Evolutionary conservation across 495 filamentous ascomycete genomes (phyloP).

Genomic region (Aspergillus ostianus): DNA sequence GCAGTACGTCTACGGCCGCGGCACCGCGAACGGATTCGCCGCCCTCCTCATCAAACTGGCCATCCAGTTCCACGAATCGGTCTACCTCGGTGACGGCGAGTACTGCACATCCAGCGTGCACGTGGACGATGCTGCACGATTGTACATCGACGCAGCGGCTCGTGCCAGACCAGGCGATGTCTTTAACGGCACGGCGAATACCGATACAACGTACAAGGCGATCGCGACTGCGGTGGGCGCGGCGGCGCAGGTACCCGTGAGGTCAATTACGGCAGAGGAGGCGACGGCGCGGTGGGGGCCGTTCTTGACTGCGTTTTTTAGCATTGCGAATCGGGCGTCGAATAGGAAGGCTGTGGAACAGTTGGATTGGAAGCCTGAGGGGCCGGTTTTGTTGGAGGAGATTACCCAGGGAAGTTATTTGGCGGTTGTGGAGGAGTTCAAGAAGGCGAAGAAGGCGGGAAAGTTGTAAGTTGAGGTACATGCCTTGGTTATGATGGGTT

Average conservation of each 20-base stretch:
- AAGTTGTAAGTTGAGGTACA: not conserved
- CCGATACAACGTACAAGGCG: constrained; percentile 36
- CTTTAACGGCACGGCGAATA: constrained; percentile 43
- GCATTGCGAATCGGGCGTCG: constrained; percentile 35
- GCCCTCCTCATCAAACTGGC: constrained; percentile 31
- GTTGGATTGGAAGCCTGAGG: constrained; percentile 39
- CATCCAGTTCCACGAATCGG: constrained; percentile 27
- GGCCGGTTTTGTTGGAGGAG: constrained; percentile 36
- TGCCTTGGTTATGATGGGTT: too few species aligned
- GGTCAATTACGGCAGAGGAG: constrained; percentile 28
- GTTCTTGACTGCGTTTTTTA: constrained; percentile 24
- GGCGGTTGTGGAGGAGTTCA: constrained; percentile 15
- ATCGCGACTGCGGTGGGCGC: constrained; percentile 40
- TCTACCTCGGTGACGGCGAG: constrained; percentile 43
- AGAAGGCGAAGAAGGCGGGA: not conserved
- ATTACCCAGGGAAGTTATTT: constrained; percentile 29
- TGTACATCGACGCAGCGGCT: constrained; percentile 44
- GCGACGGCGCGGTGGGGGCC: constrained; percentile 32
- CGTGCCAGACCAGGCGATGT: constrained; percentile 35
- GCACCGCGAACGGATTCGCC: constrained; percentile 33
- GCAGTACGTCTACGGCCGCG: constrained; percentile 41
- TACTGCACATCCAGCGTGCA: constrained; percentile 44
- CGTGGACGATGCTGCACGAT: constrained; percentile 37
- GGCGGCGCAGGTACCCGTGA: constrained; percentile 28
- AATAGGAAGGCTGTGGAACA: constrained; percentile 39